phyloP scores from a whole-genome alignment of 2,329 filamentous ascomycete genomes.

The Fusarium armeniacum region DNA sequence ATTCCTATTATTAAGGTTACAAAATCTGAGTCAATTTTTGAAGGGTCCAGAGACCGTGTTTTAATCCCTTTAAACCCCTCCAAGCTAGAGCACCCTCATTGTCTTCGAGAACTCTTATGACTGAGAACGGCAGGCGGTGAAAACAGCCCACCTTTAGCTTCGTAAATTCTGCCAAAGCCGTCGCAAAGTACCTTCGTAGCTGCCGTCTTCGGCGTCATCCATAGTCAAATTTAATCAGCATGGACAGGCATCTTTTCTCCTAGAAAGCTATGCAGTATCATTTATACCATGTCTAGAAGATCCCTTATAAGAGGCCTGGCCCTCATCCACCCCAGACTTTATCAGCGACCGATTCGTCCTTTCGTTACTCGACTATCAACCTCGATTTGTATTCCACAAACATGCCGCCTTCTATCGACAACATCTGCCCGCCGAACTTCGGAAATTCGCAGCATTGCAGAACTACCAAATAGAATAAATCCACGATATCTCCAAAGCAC shows the following conservation, averaged over 20 bases:
- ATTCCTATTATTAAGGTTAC: not conserved
- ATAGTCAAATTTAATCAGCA: constrained; percentile 29
- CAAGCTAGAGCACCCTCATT: not conserved
- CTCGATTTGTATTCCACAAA: not conserved
- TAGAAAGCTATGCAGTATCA: constrained; percentile 22
- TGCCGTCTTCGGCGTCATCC: constrained; percentile 39
- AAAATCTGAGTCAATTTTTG: not conserved
- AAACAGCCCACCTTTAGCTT: constrained; percentile 37
- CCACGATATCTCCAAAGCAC: constrained; percentile 56
- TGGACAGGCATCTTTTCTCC: constrained; percentile 11
- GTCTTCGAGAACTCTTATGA: not conserved
- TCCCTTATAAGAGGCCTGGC: constrained; percentile 31
- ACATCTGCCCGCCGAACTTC: constrained; percentile 58
- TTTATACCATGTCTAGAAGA: constrained; percentile 44
- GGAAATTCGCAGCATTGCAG: constrained; percentile 51
- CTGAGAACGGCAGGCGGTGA: constrained; percentile 45
- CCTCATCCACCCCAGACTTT: constrained; percentile 17
- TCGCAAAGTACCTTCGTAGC: constrained; percentile 29
- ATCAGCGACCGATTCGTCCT: constrained; percentile 3
- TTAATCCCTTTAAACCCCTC: not conserved
- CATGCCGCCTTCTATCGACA: constrained; percentile 63
- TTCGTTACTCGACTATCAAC: constrained; percentile 11
- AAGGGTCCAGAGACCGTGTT: not conserved
- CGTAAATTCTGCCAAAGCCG: constrained; percentile 35
- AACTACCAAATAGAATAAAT: constrained; percentile 54